Conservation (phyloP, 2,329 filamentous ascomycete species). For the Drechslerella dactyloides region DNA sequence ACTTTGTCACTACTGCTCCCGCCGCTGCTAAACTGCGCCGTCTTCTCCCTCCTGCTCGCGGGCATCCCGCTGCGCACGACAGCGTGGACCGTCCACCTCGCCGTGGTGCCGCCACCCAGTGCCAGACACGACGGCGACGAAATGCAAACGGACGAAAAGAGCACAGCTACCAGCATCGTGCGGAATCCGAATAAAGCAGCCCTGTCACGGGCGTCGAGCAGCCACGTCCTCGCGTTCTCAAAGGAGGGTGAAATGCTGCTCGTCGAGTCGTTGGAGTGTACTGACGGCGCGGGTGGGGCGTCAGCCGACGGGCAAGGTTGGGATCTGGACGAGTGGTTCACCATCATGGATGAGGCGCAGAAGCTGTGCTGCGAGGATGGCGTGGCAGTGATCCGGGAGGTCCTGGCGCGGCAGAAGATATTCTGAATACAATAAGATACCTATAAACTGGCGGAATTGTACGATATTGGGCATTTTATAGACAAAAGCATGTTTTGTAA, state of each 20-base stretch:
- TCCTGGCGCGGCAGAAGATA: constrained; percentile 21
- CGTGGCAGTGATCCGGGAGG: constrained; percentile 40
- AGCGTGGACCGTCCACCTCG: constrained; percentile 70
- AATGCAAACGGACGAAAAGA: constrained; percentile 22
- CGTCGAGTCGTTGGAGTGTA: constrained; percentile 51
- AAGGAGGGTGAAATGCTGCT: constrained; percentile 53
- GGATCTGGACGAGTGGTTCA: constrained; percentile 75
- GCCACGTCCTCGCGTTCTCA: constrained; percentile 49
- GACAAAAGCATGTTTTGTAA: not conserved
- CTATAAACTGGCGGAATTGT: not conserved
- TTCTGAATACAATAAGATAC: constrained; percentile 5
- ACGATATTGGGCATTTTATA: not conserved
- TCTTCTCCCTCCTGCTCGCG: constrained; percentile 79
- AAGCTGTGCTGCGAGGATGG: constrained; percentile 66
- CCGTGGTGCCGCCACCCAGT: constrained; percentile 60
- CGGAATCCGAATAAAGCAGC: constrained; percentile 41
- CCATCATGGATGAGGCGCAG: constrained; percentile 70
- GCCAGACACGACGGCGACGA: constrained; percentile 7
- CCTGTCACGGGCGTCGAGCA: constrained; percentile 33
- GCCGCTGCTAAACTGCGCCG: constrained; percentile 77
- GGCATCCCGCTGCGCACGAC: constrained; percentile 79
- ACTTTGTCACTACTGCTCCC: constrained; percentile 76
- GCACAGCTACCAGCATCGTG: constrained; percentile 2
- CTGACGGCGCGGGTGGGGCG: constrained; percentile 25
- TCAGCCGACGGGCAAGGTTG: constrained; percentile 63